Conservation (phyloP, 2,329 filamentous ascomycete genomes). For the Cladosporium austrohemisphaericum region DNA sequence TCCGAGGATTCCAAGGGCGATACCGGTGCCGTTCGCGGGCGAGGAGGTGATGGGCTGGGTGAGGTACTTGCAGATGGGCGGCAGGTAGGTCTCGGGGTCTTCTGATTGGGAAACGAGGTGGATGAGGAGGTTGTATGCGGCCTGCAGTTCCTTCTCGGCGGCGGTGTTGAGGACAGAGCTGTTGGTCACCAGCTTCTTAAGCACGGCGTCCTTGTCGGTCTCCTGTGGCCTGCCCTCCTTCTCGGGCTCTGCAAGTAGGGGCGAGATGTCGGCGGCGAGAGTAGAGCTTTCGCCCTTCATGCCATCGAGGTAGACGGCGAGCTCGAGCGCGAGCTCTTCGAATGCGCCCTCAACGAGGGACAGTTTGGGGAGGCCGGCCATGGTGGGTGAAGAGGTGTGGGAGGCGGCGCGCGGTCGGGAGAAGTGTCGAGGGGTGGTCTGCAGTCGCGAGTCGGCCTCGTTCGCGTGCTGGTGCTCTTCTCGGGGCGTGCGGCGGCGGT, state of each 20-base stretch:
- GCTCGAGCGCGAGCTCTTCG: conserved; percentile 87
- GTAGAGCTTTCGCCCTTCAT: conserved; percentile 60
- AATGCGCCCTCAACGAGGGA: conserved; percentile 85
- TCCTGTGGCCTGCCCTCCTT: conserved; percentile 44
- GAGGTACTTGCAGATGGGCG: conserved; percentile 84
- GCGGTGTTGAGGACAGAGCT: conserved; percentile 74
- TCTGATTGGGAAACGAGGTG: conserved; percentile 85
- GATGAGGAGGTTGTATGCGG: conserved; percentile 94
- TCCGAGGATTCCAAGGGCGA: conserved; percentile 85
- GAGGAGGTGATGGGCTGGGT: conserved; percentile 81
- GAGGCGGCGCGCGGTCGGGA: conserved; percentile 7
- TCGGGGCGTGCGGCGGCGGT: neutral
- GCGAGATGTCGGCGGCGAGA: conserved; percentile 62
- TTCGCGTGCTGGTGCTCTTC: conserved; percentile 6
- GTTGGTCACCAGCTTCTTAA: conserved; percentile 83
- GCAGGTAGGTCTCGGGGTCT: conserved; percentile 80
- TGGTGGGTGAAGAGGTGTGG: conserved; percentile 28
- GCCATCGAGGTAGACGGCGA: conserved; percentile 88
- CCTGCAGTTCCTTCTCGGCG: conserved; percentile 93
- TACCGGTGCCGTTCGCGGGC: conserved; percentile 74
- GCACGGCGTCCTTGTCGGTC: conserved; percentile 73
- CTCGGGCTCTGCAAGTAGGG: conserved; percentile 54
- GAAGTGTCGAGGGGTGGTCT: neutral
- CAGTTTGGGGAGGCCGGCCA: conserved; percentile 60
- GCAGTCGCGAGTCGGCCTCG: conserved; percentile 11